A percentile compares a stretch with the other conserved stretches of the same genome.
These are phyloP conservation scores for Fusarium sp. DNA, from an alignment of 2,329 filamentous ascomycete genomes.

Conservation along the genomic window DNA sequence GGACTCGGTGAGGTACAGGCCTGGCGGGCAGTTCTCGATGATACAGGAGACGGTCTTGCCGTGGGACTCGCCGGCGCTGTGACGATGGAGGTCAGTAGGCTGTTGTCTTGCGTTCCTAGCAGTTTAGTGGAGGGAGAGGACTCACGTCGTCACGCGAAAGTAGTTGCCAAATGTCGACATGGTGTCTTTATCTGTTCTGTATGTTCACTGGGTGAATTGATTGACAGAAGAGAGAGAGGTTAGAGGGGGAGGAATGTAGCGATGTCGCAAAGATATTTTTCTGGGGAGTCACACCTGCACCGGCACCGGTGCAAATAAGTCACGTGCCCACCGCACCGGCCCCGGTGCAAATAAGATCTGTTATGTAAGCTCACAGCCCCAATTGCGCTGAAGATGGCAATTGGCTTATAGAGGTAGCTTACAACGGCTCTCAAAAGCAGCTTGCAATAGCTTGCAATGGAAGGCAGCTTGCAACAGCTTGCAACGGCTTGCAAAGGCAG, in stretches of 20 bases:
- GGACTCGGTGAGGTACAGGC: too few species aligned
- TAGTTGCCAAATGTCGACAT: slow-evolving; percentile 90
- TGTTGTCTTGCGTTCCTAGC: slow-evolving; percentile 16
- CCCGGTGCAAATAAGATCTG: not conserved
- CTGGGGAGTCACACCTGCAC: not conserved
- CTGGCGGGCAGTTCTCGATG: too few species aligned
- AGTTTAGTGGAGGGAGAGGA: slow-evolving; percentile 35
- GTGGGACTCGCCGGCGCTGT: too few species aligned
- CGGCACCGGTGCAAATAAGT: not conserved
- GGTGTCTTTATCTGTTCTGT: slow-evolving; percentile 45
- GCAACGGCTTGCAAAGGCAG: too few species aligned
- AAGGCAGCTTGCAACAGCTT: too few species aligned
- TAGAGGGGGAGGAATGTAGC: slow-evolving; percentile 6
- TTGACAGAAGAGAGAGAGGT: not conserved
- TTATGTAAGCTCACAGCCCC: too few species aligned
- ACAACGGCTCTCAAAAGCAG: too few species aligned
- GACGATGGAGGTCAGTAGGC: not conserved
- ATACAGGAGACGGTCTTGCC: too few species aligned
- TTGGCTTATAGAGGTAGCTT: too few species aligned
- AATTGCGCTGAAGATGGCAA: too few species aligned
- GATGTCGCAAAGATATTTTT: slow-evolving; percentile 15
- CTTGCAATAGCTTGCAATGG: too few species aligned
- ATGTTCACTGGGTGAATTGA: slow-evolving; percentile 13
- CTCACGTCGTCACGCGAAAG: slow-evolving; percentile 73
- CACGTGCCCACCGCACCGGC: too few species aligned